Conservation (phyloP, 495 filamentous ascomycete genomes). For the Penicillium psychrofluorescens region DNA sequence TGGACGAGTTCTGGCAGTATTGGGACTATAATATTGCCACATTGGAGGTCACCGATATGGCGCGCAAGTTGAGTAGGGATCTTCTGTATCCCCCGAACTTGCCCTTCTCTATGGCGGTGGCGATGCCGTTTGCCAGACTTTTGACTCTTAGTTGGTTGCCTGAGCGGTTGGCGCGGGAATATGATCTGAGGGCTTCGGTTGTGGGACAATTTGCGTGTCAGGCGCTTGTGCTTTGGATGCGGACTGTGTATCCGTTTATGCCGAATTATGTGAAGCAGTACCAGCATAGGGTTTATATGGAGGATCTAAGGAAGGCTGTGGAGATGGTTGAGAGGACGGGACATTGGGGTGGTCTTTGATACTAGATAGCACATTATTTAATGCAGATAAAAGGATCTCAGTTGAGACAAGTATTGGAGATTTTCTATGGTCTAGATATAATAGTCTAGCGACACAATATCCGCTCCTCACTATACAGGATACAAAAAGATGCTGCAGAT, state of each 20-base stretch:
- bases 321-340: constrained; percentile 5
- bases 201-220: constrained; percentile 1
- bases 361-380: too few relatives aligned
- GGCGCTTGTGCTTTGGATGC: constrained; percentile 4
- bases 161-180: constrained; percentile 7
- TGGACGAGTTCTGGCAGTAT: constrained; percentile 10
- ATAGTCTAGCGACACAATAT: too few relatives aligned
- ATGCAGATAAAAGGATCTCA: too few relatives aligned
- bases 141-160: constrained; percentile 9
- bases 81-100: constrained; percentile 8
- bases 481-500: too few relatives aligned
- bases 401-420: too few relatives aligned
- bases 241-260: constrained; percentile 4
- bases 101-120: constrained; percentile 2
- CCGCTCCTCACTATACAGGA: too few relatives aligned
- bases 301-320: constrained; percentile 10
- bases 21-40: constrained; percentile 14
- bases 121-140: constrained; percentile 4
- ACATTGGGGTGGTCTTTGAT: constrained; percentile 4
- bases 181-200: constrained; percentile 5
- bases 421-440: too few relatives aligned
- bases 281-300: constrained; percentile 10
- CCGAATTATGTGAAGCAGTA: constrained; percentile 4
- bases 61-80: constrained; percentile 7
- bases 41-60: constrained; percentile 11